Conservation (phyloP, 495 filamentous ascomycete species). For the Xylaria nigripes region DNA sequence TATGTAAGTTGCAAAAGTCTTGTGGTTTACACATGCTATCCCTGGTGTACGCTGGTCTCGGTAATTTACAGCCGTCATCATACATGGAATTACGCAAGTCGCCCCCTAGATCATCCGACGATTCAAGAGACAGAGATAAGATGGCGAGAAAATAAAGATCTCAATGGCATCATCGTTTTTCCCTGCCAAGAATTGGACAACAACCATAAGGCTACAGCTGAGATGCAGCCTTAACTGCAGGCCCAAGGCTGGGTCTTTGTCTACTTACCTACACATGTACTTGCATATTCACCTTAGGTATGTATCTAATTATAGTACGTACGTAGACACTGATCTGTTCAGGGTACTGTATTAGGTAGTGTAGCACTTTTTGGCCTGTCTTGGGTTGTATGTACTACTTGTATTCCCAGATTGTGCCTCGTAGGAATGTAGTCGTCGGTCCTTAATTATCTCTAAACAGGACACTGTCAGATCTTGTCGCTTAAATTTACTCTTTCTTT, state of each 20-base stretch:
- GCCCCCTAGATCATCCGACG: neutral
- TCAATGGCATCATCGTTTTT: neutral
- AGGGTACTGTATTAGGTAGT: too few species aligned
- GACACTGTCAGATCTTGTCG: neutral
- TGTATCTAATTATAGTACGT: too few species aligned
- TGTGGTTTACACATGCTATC: neutral
- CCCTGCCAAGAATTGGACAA: slow-evolving; percentile 3
- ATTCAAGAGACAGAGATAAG: neutral
- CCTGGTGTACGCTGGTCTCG: neutral
- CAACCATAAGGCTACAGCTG: slow-evolving; percentile 3
- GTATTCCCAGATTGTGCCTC: too few species aligned
- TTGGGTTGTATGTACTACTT: too few species aligned
- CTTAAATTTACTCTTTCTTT: neutral
- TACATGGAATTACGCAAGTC: neutral
- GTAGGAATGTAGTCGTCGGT: neutral
- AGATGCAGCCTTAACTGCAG: slow-evolving; percentile 5
- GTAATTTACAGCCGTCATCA: neutral
- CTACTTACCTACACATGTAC: neutral
- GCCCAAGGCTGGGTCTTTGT: neutral
- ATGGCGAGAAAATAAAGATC: neutral
- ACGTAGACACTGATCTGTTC: too few species aligned
- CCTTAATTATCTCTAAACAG: too few species aligned
- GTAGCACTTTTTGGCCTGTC: too few species aligned
- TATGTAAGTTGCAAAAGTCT: neutral
- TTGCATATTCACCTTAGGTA: too few species aligned